Evolutionary conservation across 768 basidiomycete genomes (phyloP).

Genomic region (Atractiella rhizophila): DNA sequence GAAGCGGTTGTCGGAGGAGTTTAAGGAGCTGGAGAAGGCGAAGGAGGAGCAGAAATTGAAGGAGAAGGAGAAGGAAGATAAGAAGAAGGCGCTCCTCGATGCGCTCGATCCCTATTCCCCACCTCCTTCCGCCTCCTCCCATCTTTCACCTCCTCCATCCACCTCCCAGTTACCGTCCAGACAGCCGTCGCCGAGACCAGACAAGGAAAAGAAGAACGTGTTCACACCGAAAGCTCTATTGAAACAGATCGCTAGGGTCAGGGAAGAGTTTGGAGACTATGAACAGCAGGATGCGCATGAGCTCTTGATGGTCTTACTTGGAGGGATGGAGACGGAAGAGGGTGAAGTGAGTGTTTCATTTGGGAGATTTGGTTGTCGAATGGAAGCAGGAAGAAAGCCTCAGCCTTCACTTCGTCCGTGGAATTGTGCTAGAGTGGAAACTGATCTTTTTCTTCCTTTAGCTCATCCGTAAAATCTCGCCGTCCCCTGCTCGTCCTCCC

Average conservation of each 20-base stretch:
- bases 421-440: neutral
- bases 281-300: constrained; percentile 93
- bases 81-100: too few species aligned
- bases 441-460: constrained; percentile 18
- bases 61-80: too few species aligned
- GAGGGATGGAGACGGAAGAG: constrained; percentile 87
- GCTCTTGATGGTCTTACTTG: constrained; percentile 62
- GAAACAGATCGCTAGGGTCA: constrained; percentile 45
- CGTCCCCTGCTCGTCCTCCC: constrained; percentile 26
- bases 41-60: too few species aligned
- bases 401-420: neutral
- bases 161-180: too few species aligned
- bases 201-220: constrained; percentile 11
- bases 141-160: too few species aligned
- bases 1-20: too few species aligned
- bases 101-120: too few species aligned
- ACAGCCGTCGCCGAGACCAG: too few species aligned
- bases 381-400: neutral
- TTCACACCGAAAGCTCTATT: constrained; percentile 26
- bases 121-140: too few species aligned
- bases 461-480: constrained; percentile 54
- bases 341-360: constrained; percentile 35
- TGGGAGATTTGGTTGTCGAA: neutral
- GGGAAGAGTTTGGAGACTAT: constrained; percentile 84
- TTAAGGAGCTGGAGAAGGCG: too few species aligned